Evolutionary conservation across 2,329 filamentous ascomycete genomes (phyloP).

Genomic region (Trichoderma oligosporum): DNA sequence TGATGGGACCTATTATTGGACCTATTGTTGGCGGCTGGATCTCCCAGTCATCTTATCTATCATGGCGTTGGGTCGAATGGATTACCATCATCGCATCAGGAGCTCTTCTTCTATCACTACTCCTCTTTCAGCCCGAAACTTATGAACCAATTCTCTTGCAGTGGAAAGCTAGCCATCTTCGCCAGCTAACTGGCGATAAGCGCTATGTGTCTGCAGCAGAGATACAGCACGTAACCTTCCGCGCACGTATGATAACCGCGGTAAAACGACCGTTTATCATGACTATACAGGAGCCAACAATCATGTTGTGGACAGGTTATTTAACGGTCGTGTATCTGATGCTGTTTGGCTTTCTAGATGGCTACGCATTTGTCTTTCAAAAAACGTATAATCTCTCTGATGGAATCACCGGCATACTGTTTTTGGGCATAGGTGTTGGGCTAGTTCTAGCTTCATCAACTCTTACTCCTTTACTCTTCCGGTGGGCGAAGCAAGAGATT

Average conservation of each 20-base stretch:
- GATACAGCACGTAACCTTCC: not conserved
- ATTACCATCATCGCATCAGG: slow-evolving; percentile 8
- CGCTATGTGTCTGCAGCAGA: slow-evolving; percentile 4
- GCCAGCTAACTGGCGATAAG: not conserved
- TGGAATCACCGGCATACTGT: slow-evolving; percentile 1
- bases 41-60: not conserved
- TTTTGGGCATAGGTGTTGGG: not conserved
- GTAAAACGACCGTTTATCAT: slow-evolving; percentile 5
- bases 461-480: not conserved
- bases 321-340: slow-evolving; percentile 6
- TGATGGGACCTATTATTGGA: not conserved
- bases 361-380: slow-evolving; percentile 11
- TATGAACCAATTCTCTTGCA: not conserved
- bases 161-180: slow-evolving; percentile 11
- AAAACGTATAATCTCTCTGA: slow-evolving; percentile 1
- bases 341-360: slow-evolving; percentile 4
- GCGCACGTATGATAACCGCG: not conserved
- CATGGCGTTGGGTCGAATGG: slow-evolving; percentile 14
- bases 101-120: not conserved
- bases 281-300: slow-evolving; percentile 8
- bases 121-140: slow-evolving; percentile 9
- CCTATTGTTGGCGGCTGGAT: slow-evolving; percentile 6
- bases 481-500: not conserved
- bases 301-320: slow-evolving; percentile 8
- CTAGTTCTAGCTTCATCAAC: not conserved